Conservation (phyloP, 129 eudicot species). For the Apium graveolens region DNA sequence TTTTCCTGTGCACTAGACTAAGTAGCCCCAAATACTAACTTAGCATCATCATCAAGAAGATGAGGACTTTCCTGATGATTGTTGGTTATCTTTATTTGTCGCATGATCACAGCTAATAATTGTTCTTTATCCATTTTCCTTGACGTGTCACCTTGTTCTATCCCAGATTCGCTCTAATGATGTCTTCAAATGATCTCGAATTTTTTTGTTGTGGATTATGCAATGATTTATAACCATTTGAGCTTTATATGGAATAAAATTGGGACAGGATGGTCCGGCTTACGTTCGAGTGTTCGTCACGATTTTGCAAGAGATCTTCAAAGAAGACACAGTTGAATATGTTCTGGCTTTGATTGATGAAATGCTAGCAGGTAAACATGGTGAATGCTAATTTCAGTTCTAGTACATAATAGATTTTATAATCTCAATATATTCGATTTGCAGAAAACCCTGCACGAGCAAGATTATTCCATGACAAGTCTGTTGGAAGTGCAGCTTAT, state of each 20-base stretch:
- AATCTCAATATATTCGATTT: not conserved
- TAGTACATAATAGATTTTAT: not conserved
- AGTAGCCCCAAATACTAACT: not conserved
- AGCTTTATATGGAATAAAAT: constrained; percentile 2
- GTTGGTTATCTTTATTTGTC: not conserved
- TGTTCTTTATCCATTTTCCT: not conserved
- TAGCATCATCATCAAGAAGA: not conserved
- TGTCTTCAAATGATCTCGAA: not conserved
- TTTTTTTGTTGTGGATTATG: not conserved
- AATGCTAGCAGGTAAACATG: constrained; percentile 65
- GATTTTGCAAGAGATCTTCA: constrained; percentile 77
- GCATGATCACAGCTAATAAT: not conserved
- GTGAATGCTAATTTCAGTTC: not conserved
- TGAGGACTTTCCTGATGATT: not conserved
- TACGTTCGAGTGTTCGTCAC: constrained; percentile 65
- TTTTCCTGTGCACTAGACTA: not conserved
- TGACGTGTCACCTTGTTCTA: not conserved
- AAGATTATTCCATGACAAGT: constrained; percentile 41
- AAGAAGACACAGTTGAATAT: constrained; percentile 93
- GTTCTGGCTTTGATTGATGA: constrained; percentile 79
- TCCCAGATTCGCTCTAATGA: not conserved
- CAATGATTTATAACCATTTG: not conserved
- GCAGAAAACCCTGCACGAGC: constrained; percentile 54
- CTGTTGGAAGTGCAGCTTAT: constrained; percentile 44
- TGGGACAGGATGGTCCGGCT: constrained; percentile 87